Evolutionary conservation across 2,329 filamentous ascomycete genomes (phyloP).

Genomic region (Chalaropsis ovoidea): DNA sequence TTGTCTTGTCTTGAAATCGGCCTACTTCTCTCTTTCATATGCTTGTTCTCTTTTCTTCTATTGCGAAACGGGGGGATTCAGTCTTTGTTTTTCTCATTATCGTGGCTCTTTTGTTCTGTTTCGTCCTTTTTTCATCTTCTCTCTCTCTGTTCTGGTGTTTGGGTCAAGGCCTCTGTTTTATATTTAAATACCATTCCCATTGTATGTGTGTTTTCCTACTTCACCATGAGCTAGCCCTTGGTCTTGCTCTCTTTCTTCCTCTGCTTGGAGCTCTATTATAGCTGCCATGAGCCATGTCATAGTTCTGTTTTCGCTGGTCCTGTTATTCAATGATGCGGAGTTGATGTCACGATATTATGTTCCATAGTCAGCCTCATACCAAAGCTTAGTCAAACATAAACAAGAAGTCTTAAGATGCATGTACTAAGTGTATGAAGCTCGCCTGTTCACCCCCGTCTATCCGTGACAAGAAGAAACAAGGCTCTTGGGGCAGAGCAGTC

Average conservation of each 20-base stretch:
- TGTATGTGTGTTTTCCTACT: not conserved
- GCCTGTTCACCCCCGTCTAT: not conserved
- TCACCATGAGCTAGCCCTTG: not conserved
- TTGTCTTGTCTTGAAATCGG: not conserved
- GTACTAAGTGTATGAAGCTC: not conserved
- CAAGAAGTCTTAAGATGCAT: not conserved
- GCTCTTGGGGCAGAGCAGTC: not conserved
- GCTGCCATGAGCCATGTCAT: no score
- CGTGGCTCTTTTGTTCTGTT: not conserved
- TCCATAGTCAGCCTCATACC: not conserved
- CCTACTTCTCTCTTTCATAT: not conserved
- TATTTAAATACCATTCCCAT: not conserved
- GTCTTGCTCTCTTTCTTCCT: no score
- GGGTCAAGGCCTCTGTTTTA: not conserved
- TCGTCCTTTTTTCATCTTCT: not conserved
- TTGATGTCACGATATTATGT: not conserved
- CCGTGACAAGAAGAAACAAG: not conserved
- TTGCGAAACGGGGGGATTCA: not conserved
- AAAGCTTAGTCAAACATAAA: not conserved
- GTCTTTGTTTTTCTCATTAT: not conserved
- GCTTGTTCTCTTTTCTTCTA: not conserved
- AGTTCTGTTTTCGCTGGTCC: constrained; percentile 4
- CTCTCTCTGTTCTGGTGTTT: not conserved
- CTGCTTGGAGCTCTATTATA: no score
- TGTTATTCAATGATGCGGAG: not conserved